Evolutionary conservation across 176 grass and related monocot genomes (phyloP).

Genomic region (Puya raimondii): DNA sequence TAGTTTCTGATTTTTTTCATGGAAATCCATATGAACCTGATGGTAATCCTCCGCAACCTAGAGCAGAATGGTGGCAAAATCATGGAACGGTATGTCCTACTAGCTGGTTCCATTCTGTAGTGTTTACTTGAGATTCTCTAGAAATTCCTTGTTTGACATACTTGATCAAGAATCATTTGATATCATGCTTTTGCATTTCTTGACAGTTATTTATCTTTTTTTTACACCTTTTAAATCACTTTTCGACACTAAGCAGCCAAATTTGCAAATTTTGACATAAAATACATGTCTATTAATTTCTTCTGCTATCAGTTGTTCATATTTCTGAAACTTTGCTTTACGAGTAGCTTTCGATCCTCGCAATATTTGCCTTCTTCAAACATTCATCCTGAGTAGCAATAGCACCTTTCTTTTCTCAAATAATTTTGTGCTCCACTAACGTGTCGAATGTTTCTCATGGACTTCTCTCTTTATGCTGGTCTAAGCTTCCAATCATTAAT

Average conservation of each 20-base stretch:
- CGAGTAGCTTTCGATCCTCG: background rate
- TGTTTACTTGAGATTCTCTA: background rate
- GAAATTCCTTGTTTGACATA: no score
- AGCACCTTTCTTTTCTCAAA: background rate
- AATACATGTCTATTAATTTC: no score
- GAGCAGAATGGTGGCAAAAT: conserved; percentile 18
- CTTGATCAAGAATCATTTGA: background rate
- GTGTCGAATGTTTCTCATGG: no score
- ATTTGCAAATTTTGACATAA: no score
- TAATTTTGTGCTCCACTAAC: no score
- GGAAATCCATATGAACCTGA: conserved; percentile 20
- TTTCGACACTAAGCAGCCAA: no score
- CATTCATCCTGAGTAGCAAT: background rate
- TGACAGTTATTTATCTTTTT: background rate
- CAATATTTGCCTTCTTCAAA: background rate
- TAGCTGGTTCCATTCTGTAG: background rate
- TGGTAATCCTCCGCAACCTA: background rate
- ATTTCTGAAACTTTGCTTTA: no score
- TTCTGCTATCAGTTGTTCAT: no score
- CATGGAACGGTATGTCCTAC: conserved; percentile 21
- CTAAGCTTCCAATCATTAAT: background rate
- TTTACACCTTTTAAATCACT: no score
- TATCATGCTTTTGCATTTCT: background rate
- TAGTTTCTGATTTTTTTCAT: conserved; percentile 36
- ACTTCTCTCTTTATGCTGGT: no score